These are phyloP conservation scores for Thamnidium elegans DNA, from an alignment of 192 early-diverging fungal species.

Conservation along the genomic window DNA sequence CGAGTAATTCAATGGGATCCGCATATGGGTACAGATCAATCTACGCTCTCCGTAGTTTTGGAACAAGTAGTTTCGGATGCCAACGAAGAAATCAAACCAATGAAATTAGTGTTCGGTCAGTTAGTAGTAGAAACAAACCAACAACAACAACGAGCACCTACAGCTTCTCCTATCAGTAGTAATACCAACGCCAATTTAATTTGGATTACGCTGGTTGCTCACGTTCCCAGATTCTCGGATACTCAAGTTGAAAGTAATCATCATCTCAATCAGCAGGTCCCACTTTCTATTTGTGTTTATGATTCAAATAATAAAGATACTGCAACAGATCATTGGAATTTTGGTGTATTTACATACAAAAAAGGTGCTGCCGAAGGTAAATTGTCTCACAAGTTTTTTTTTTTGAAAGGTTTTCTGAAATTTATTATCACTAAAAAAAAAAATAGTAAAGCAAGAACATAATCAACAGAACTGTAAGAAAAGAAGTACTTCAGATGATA, in stretches of 20 bases:
- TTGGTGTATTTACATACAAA: conserved; percentile 12
- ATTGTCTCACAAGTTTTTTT: neutral
- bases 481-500: neutral
- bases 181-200: neutral
- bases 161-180: neutral
- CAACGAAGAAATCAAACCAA: conserved; percentile 16
- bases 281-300: conserved; percentile 15
- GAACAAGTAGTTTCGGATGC: conserved; percentile 14
- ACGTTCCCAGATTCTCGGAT: conserved; percentile 7
- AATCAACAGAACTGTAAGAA: neutral
- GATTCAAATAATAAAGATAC: conserved; percentile 1
- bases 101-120: conserved; percentile 50
- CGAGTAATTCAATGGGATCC: conserved; percentile 43
- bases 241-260: conserved; percentile 4
- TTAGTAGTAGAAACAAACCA: conserved; percentile 51
- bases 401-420: no score
- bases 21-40: conserved; percentile 34
- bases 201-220: conserved; percentile 12
- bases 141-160: conserved; percentile 15
- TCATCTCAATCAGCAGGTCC: neutral
- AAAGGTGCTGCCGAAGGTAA: conserved; percentile 11
- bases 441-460: neutral
- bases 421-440: neutral
- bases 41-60: conserved; percentile 37
- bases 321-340: conserved; percentile 14